Evolutionary conservation across 129 eudicot species (phyloP).

Genomic region (Kitagawia praeruptora): DNA sequence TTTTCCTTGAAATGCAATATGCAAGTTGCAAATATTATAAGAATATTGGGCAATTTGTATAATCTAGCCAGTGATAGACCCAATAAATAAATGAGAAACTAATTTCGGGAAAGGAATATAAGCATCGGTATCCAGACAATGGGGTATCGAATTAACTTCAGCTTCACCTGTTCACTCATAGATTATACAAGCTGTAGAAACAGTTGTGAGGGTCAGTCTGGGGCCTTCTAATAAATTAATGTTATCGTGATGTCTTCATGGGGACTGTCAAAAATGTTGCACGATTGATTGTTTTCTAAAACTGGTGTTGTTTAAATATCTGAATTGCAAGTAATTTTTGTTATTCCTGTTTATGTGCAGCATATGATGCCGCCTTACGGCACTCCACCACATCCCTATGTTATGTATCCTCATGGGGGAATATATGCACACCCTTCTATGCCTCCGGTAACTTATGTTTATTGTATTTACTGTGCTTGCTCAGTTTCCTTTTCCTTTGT

Average conservation of each 20-base stretch:
- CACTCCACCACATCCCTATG: slow-evolving; percentile 67
- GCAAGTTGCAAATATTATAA: not conserved
- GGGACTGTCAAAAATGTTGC: not conserved
- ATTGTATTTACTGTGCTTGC: slow-evolving; percentile 8
- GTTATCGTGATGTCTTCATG: not conserved
- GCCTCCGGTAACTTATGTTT: slow-evolving; percentile 58
- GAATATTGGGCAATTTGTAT: not conserved
- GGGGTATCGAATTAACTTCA: not conserved
- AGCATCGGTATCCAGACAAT: not conserved
- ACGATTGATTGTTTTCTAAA: not conserved
- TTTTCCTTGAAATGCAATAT: not conserved
- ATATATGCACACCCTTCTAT: slow-evolving; percentile 86
- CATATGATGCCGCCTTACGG: slow-evolving; percentile 68
- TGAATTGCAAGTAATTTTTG: not conserved
- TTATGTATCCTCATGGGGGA: slow-evolving; percentile 86
- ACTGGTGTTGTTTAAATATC: not conserved
- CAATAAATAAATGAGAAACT: not conserved
- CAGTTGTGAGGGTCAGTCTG: not conserved
- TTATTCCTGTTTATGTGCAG: slow-evolving; percentile 22
- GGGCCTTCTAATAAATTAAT: not conserved
- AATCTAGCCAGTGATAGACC: not conserved
- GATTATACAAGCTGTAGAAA: not conserved
- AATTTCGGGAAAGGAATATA: not conserved
- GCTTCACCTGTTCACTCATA: not conserved
- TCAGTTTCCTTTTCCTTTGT: not conserved